phyloP scores from a whole-genome alignment of 2,329 filamentous ascomycete genomes.

The Fusarium buxicola region DNA sequence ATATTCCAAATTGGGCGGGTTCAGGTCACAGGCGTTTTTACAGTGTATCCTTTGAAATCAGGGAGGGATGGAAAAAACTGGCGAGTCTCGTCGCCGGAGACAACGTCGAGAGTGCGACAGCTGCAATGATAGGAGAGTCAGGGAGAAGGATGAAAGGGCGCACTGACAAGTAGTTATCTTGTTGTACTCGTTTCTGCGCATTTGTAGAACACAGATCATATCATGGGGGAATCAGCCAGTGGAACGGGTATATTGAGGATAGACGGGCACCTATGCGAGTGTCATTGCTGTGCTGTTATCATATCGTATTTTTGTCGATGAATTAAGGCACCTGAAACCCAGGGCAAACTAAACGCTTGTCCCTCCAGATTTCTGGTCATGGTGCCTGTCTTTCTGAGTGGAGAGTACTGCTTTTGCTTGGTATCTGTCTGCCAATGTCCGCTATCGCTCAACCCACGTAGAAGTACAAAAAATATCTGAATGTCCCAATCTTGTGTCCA shows the following conservation, averaged over 20 bases:
- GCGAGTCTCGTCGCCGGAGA: slow-evolving; percentile 2
- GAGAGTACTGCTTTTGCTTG: slow-evolving; percentile 10
- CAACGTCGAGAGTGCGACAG: background rate
- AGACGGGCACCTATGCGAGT: slow-evolving; percentile 13
- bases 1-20: slow-evolving; percentile 39
- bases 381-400: background rate
- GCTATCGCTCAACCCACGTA: slow-evolving; percentile 23
- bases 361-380: background rate
- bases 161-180: background rate
- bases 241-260: background rate
- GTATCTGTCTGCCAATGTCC: slow-evolving; percentile 22
- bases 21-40: slow-evolving; percentile 43
- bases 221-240: background rate
- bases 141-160: background rate
- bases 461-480: slow-evolving; percentile 12
- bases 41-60: slow-evolving; percentile 36
- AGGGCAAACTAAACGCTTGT: no score
- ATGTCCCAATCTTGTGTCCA: slow-evolving; percentile 20
- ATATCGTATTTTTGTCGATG: background rate
- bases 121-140: background rate
- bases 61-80: slow-evolving; percentile 11
- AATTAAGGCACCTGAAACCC: background rate
- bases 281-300: background rate
- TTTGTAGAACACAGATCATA: slow-evolving; percentile 8
- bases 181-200: slow-evolving; percentile 2